Base-by-base conservation (phyloP, 1,284 basidiomycete genomes). In the Ustilago loliicola region DNA sequence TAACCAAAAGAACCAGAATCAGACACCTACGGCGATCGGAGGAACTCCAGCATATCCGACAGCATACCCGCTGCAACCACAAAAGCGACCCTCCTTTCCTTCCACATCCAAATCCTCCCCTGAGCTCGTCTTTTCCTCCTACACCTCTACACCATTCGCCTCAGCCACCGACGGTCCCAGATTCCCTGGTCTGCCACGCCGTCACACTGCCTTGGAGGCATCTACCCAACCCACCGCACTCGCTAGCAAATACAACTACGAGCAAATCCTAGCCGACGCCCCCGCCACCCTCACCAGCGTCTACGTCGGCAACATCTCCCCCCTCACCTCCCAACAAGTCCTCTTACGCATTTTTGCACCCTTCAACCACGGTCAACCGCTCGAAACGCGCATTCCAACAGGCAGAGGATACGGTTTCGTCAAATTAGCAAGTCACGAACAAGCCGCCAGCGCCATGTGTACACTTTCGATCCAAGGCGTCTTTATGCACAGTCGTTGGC, bases 381-480 rank as follows among this genome's bases (percentile, higher is more conserved):
- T 94, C 79, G 96, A 99, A 88, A 95, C 98, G 86, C 93, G 96
- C 77, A 73, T 77, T 7, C 76, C 79, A 88, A 91, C 95, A 66
- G 96, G 98, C 88, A 92, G 95, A 71, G 96, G 96, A 34, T 98
- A 98, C 87, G 96, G 96, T 0, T 99, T 99, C 85, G 95, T 98
- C 86, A 98, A 98, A 88, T 90, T 98, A 66, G 96, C 98, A 88
- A 95, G 94, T 52, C 96, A 98, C 87, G 95, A 97, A 87, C 95
- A 97, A 85, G 96, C 96, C 59, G 95, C 96, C 13, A 92, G 94
- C 91, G 96, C 96, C 30, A 98, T 99, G 83, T 93, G 95, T 73
- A 93, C 96, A 84, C 89, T 98, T 61, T 57, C 53, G 45, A 67
- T 59, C 38, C 94, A 96, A 87, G 95, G 96, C 62, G 93, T 94